These are phyloP conservation scores for Chaetomium strumarium DNA, from an alignment of 2,329 filamentous ascomycete genomes.

Conservation along the genomic window DNA sequence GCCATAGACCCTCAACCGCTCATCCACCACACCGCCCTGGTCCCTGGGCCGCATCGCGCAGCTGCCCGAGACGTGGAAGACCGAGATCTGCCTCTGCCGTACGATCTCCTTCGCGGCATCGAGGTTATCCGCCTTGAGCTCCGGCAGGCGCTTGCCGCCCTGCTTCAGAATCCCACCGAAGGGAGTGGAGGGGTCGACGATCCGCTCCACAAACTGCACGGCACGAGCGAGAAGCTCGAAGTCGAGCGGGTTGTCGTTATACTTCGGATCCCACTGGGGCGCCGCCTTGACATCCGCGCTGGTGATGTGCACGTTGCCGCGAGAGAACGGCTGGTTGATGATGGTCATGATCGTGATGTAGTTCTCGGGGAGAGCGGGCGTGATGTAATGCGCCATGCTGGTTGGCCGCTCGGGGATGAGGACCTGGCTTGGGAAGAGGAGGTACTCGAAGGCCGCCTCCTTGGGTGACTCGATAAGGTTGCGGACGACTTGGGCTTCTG, in stretches of 20 bases:
- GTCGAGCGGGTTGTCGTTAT: conserved; percentile 51
- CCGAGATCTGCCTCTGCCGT: conserved; percentile 30
- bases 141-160: conserved; percentile 34
- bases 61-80: conserved; percentile 46
- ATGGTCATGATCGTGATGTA: conserved; percentile 52
- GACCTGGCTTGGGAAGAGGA: conserved; percentile 32
- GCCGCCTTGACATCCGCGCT: conserved; percentile 36
- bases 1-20: conserved; percentile 20
- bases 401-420: conserved; percentile 20
- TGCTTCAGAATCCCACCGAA: conserved; percentile 38
- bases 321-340: conserved; percentile 56
- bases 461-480: conserved; percentile 25
- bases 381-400: conserved; percentile 27
- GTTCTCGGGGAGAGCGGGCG: conserved; percentile 35
- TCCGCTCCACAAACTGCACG: conserved; percentile 37
- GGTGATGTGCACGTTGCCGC: conserved; percentile 53
- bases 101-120: conserved; percentile 35
- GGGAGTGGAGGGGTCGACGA: conserved; percentile 33
- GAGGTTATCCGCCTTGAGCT: conserved; percentile 28
- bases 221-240: conserved; percentile 44
- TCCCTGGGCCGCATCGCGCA: conserved; percentile 27
- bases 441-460: conserved; percentile 32
- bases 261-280: conserved; percentile 50
- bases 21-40: conserved; percentile 21
- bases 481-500: conserved; percentile 22